Evolutionary conservation across 371 early-diverging fungal genomes (phyloP).

Genomic region (Quaeritorhiza haematococci): DNA sequence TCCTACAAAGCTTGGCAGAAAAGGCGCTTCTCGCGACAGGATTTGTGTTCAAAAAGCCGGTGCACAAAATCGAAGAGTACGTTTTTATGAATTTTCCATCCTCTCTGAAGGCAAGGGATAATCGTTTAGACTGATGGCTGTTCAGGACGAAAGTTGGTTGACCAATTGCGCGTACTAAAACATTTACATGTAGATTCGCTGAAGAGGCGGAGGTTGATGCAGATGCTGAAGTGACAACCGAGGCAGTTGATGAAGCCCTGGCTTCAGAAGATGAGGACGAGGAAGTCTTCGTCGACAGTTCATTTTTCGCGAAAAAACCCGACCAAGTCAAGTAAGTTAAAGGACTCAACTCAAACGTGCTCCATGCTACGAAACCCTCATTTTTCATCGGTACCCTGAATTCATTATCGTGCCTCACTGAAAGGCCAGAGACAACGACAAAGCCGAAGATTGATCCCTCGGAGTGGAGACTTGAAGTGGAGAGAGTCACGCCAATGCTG

Average conservation of each 20-base stretch:
- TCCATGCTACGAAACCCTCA: too few relatives aligned
- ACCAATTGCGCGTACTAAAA: too few relatives aligned
- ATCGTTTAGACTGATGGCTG: too few relatives aligned
- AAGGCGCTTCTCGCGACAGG: constrained; percentile 22
- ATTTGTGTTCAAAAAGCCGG: constrained; percentile 37
- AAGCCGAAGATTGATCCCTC: constrained; percentile 34
- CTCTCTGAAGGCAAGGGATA: background rate
- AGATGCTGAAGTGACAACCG: constrained; percentile 48
- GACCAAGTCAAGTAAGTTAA: constrained; percentile 15
- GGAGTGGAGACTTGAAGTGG: constrained; percentile 49
- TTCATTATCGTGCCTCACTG: too few relatives aligned
- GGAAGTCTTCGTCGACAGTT: constrained; percentile 30
- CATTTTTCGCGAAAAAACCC: constrained; percentile 3
- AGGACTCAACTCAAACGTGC: too few relatives aligned
- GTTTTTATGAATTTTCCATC: constrained; percentile 10
- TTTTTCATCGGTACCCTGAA: too few relatives aligned
- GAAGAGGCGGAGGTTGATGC: constrained; percentile 55
- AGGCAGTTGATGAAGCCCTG: constrained; percentile 36
- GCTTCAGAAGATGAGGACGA: constrained; percentile 28
- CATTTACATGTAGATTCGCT: constrained; percentile 23
- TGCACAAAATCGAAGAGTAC: constrained; percentile 45
- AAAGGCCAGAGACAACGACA: constrained; percentile 5
- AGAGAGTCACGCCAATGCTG: constrained; percentile 45
- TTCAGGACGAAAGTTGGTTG: too few relatives aligned
- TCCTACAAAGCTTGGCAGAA: constrained; percentile 35